Evolutionary conservation across 148 eudicot genomes (phyloP), one percentile per base, ranked within the genome.

Genomic region (Chenopodium album): DNA sequence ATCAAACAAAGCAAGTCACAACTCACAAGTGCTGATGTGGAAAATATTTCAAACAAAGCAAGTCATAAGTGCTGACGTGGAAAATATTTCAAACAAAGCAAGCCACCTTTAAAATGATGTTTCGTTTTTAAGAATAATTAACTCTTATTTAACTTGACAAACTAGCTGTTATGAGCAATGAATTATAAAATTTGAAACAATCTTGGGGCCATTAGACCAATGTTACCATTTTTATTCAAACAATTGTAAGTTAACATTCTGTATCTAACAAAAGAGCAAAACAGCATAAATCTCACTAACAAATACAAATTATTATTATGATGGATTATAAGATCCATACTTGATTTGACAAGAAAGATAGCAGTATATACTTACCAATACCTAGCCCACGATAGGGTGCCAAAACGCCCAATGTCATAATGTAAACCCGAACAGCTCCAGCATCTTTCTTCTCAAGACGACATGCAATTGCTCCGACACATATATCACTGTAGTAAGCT

Each of bases 311-410:
- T 41, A 73, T 4, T 56, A 48, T 14, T 67, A 29, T 31, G 16
- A 28, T 67, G 17, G 34, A 69, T 69, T 32, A 32, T 56, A 56
- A 62, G 10, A 22, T 20, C 23, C 66, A n/a, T 41, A 20, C 28
- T 37, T 71, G 74, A 3, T 76, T 76, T 37, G 48, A 2, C 69
- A 46, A 46, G 29, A 13, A 29, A 11, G 46, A 52, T 10, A 23
- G 17, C 1, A n/a, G 54, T 14, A 62, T 2, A 41, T 41, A 88
- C 98, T 91, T 73, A 94, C 99, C 99, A 84, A 95, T 86, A 37
- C 99, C 98, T 84, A 92, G 23, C 71, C 97, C 99, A 65, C 99
- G 99, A 78, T 95, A 95, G 66, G 99, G 99, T 73, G 99, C 99
- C 90, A 95, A 89, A 75, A 95, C 98, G 64, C 99, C 99, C 83